Evolutionary conservation across 75 land plant genomes (phyloP).

Genomic region (Adiantum capillusveneris): DNA sequence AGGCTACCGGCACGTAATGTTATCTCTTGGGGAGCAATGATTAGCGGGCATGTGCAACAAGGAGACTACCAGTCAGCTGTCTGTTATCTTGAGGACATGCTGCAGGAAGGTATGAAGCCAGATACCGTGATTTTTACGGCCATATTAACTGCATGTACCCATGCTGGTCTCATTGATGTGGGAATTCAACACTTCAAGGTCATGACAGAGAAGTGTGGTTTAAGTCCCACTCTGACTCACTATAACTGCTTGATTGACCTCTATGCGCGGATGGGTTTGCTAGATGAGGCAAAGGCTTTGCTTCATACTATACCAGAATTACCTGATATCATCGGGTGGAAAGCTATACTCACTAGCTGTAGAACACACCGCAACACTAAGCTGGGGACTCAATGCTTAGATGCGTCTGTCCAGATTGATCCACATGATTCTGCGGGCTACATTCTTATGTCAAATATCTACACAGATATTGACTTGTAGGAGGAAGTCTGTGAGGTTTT

Average conservation of each 20-base stretch:
- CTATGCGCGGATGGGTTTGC: conserved; percentile 38
- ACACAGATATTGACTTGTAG: too few species aligned
- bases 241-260: conserved; percentile 54
- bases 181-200: conserved; percentile 37
- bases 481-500: too few species aligned
- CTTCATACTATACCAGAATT: too few species aligned
- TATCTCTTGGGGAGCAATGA: conserved; percentile 4
- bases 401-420: too few species aligned
- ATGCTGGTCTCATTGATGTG: conserved; percentile 45
- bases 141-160: conserved; percentile 53
- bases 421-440: too few species aligned
- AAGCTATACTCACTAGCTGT: too few species aligned
- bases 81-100: too few species aligned
- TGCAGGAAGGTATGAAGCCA: too few species aligned
- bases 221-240: conserved; percentile 45
- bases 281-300: conserved; percentile 36
- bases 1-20: neutral
- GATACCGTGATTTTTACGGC: conserved; percentile 37
- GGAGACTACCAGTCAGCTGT: conserved; percentile 11
- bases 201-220: conserved; percentile 28
- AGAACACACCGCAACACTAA: too few species aligned
- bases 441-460: too few species aligned
- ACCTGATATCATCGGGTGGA: too few species aligned
- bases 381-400: too few species aligned
- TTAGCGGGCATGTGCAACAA: neutral